phyloP scores from a whole-genome alignment of 2,329 filamentous ascomycete genomes.

The Pseudogymnoascus sp. region DNA sequence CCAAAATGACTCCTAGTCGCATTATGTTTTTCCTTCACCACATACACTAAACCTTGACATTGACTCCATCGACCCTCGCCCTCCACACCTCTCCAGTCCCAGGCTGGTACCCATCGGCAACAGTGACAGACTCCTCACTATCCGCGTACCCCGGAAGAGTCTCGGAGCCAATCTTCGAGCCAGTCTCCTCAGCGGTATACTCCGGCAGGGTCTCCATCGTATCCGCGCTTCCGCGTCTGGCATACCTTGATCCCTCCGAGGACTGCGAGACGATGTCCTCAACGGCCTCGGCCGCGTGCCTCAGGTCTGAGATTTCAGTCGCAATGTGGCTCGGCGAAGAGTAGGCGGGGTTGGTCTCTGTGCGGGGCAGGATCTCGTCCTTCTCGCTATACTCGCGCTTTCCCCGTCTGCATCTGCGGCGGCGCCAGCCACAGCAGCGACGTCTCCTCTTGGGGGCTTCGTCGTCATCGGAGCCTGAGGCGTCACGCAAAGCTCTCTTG shows the following conservation, averaged over 20 bases:
- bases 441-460: neutral
- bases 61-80: neutral
- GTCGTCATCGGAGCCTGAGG: neutral
- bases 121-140: neutral
- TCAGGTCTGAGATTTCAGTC: neutral
- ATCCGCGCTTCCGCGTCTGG: neutral
- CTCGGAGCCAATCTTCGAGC: neutral
- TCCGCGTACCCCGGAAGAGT: neutral
- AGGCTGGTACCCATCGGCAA: constrained; percentile 5
- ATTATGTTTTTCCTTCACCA: neutral
- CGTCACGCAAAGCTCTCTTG: neutral
- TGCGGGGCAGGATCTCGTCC: neutral
- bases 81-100: constrained; percentile 2
- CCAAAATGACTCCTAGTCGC: neutral
- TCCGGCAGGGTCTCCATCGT: neutral
- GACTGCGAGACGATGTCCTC: constrained; percentile 1
- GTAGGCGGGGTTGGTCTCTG: neutral
- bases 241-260: neutral
- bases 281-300: neutral
- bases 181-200: neutral
- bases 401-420: neutral
- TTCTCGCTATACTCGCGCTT: constrained; percentile 3
- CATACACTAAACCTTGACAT: neutral
- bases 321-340: neutral
- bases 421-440: constrained; percentile 1